Percentiles rank a stretch among this genome's conserved stretches.
phyloP scores from a whole-genome alignment of 306 rosid species.

The Cicer chorassanicum region DNA sequence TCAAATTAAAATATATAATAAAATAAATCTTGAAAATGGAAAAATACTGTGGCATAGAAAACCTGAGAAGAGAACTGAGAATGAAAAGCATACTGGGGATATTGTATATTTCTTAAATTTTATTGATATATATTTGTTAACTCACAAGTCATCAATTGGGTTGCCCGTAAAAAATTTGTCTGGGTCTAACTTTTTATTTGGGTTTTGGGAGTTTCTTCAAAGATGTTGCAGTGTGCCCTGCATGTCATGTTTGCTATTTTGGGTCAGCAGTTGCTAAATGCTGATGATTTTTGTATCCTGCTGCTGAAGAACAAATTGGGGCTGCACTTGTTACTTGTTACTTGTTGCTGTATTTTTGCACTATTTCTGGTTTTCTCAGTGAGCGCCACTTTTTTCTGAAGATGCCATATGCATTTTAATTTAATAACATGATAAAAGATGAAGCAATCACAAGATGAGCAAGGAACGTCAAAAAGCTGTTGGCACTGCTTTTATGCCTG shows the following conservation, averaged over 20 bases:
- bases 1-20: constrained; percentile 16
- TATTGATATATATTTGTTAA: constrained; percentile 15
- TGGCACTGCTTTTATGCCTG: neutral
- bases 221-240: neutral
- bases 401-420: neutral
- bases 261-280: neutral
- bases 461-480: neutral
- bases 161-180: neutral
- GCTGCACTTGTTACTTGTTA: neutral
- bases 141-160: constrained; percentile 8
- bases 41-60: neutral
- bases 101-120: constrained; percentile 16
- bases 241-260: neutral
- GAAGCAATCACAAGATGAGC: neutral
- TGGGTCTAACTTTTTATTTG: neutral
- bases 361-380: neutral
- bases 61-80: constrained; percentile 12
- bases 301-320: neutral
- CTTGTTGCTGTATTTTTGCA: neutral
- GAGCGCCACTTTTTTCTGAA: neutral
- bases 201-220: neutral
- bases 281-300: neutral
- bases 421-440: neutral
- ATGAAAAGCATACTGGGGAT: neutral
- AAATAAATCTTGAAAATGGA: neutral